phyloP scores from a whole-genome alignment of 2,329 filamentous ascomycete genomes.

The Mollisia scopiformis region DNA sequence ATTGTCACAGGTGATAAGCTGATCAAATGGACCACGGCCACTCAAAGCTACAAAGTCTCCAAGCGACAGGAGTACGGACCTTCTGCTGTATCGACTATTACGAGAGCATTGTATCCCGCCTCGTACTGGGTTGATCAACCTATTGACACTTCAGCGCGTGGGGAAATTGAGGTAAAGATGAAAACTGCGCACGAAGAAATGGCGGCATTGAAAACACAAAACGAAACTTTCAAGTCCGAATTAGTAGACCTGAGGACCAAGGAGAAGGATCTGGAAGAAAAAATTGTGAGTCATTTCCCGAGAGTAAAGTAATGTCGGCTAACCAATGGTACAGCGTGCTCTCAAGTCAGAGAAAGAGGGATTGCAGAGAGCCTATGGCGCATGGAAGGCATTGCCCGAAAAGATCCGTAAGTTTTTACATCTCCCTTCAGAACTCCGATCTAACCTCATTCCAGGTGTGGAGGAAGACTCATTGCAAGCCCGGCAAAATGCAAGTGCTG shows the following conservation, averaged over 20 bases:
- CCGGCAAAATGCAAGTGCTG: conserved; percentile 42
- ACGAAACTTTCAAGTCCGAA: conserved; percentile 13
- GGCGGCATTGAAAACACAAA: conserved; percentile 27
- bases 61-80: conserved; percentile 82
- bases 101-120: conserved; percentile 63
- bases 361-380: conserved; percentile 66
- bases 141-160: conserved; percentile 68
- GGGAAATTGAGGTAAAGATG: conserved; percentile 59
- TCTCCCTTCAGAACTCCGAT: background rate
- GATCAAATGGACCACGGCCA: conserved; percentile 70
- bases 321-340: conserved; percentile 41
- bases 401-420: conserved; percentile 64
- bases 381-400: conserved; percentile 68
- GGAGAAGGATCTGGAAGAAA: conserved; percentile 34
- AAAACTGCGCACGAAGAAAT: conserved; percentile 30
- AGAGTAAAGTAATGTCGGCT: background rate
- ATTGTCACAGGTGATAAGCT: conserved; percentile 61
- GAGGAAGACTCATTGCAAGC: conserved; percentile 40
- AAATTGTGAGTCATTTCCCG: conserved; percentile 42
- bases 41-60: conserved; percentile 63
- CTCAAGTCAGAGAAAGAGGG: conserved; percentile 66
- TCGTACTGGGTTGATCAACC: conserved; percentile 77
- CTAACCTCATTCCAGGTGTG: conserved; percentile 35
- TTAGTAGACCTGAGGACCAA: conserved; percentile 40
- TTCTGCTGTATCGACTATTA: conserved; percentile 69